Percentiles rank a stretch among this genome's conserved stretches.
Conservation (phyloP, 331 rosid species). For the Quercus phellos region DNA sequence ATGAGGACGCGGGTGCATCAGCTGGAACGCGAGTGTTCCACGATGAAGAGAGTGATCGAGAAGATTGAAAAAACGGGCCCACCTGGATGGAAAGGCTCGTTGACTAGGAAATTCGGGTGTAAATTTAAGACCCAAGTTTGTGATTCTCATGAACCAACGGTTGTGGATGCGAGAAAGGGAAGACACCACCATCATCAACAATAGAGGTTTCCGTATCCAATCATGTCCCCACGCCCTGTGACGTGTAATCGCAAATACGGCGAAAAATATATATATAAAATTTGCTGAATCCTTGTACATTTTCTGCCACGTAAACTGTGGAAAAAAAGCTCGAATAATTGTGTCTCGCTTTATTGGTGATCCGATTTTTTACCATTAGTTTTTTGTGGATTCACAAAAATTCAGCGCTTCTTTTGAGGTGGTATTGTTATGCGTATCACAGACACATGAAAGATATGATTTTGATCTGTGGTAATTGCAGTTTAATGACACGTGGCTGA, state of each 20-base stretch:
- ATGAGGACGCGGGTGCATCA: slow-evolving; percentile 99
- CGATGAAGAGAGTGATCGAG: slow-evolving; percentile 73
- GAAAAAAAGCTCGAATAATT: background rate
- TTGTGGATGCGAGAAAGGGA: slow-evolving; percentile 52
- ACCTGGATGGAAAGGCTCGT: slow-evolving; percentile 44
- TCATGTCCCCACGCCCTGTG: background rate
- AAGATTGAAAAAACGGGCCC: slow-evolving; percentile 49
- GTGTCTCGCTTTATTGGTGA: no score
- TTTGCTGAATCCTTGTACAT: no score
- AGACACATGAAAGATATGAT: background rate
- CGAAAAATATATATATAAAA: background rate
- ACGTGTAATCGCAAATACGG: background rate
- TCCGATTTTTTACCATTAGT: no score
- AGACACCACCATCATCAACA: slow-evolving; percentile 40
- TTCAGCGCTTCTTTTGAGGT: slow-evolving; percentile 17
- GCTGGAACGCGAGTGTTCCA: slow-evolving; percentile 87
- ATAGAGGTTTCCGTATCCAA: background rate
- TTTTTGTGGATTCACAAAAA: background rate
- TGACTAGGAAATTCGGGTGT: slow-evolving; percentile 69
- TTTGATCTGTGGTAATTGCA: background rate
- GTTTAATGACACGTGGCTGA: background rate
- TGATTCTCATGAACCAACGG: slow-evolving; percentile 79
- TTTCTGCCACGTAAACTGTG: background rate
- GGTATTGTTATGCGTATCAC: background rate
- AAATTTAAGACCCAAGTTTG: slow-evolving; percentile 96